A percentile compares a stretch with the other conserved stretches of the same genome.
Evolutionary conservation across 2,329 filamentous ascomycete genomes (phyloP).

Genomic region (Furcasterigmium sp.): DNA sequence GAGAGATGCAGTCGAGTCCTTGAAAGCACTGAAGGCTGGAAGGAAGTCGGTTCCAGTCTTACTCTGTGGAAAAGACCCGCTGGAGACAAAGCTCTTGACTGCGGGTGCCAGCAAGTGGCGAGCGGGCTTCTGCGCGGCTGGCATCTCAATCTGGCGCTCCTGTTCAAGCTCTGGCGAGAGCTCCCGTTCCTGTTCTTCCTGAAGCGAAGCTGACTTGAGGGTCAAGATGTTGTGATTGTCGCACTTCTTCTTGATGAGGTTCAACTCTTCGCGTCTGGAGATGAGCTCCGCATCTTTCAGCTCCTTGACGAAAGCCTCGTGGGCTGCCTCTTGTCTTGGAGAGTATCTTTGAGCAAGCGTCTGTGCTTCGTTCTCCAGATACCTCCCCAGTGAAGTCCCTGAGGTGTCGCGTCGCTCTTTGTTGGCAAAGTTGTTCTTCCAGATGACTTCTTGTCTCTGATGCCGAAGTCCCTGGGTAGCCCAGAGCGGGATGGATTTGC

Average conservation of each 20-base stretch:
- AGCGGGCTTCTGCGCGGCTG: constrained; percentile 29
- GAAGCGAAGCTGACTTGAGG: constrained; percentile 31
- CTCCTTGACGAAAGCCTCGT: not conserved
- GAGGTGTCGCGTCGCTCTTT: no score
- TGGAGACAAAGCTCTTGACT: constrained; percentile 32
- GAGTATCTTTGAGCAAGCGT: constrained; percentile 47
- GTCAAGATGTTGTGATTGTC: constrained; percentile 24
- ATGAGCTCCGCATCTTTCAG: not conserved
- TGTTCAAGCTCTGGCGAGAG: constrained; percentile 58
- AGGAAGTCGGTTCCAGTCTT: constrained; percentile 25
- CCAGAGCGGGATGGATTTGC: constrained; percentile 48
- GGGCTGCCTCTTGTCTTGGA: no score
- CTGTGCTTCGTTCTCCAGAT: constrained; percentile 52
- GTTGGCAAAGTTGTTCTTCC: constrained; percentile 15
- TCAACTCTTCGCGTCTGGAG: not conserved
- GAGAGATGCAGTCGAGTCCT: constrained; percentile 30
- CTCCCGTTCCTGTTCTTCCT: constrained; percentile 67
- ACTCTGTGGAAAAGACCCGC: constrained; percentile 21
- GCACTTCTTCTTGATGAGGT: constrained; percentile 26
- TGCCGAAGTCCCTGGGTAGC: constrained; percentile 51
- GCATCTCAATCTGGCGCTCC: constrained; percentile 50
- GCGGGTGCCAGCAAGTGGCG: constrained; percentile 36
- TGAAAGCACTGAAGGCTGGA: constrained; percentile 40
- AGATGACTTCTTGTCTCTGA: constrained; percentile 32
- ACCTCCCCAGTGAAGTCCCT: constrained; percentile 32